Evolutionary conservation across 805 yeast species (phyloP), one percentile per base, ranked within the genome.

Genomic region (Candida awuae): DNA sequence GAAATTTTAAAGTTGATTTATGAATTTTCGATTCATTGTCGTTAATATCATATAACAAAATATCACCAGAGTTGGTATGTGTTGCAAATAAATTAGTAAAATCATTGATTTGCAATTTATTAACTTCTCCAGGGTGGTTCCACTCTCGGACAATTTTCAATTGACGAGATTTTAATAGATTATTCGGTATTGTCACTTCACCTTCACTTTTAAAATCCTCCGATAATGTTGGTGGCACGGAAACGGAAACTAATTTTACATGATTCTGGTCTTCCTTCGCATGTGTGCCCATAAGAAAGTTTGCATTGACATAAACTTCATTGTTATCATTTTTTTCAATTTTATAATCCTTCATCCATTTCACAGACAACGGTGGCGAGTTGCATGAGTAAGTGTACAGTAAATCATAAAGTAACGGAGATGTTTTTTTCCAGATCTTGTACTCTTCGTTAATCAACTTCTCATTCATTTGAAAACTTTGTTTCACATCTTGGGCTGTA

Each of bases 351-450:
- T 83, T 81, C 26, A 82, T 62, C 77, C 86, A 83, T 47, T 79
- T 75, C 14, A 82, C 70, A 0, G 87, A 67, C 43, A 84, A 60
- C 13, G 85, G 75, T 1, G 94, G 94, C 73, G 78, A 78, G 37
- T 75, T 71, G 19, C 78, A 62, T 8, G 81, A 76, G 34, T 71
- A 72, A 4, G 92, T 80, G 45, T 82, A 78, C 33, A 85, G 65
- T 45, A 80, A 71, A 49, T 80, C 84, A 58, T 85, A 85, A 43
- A 85, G 64, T 47, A 83, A 65, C 3, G 94, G 94, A 12, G 83
- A 80, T 2, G 90, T 73, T 52, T 84, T 84, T 56, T 84, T 85
- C 95, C 95, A 85, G 42, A 79, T 73, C 50, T 75, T 75, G 66
- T 71, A 82, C 61, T 83, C 92, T 58, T 83, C 94, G 51, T 83